Base-by-base conservation (phyloP, 768 basidiomycete species). In the Termitomyces sp. region DNA sequence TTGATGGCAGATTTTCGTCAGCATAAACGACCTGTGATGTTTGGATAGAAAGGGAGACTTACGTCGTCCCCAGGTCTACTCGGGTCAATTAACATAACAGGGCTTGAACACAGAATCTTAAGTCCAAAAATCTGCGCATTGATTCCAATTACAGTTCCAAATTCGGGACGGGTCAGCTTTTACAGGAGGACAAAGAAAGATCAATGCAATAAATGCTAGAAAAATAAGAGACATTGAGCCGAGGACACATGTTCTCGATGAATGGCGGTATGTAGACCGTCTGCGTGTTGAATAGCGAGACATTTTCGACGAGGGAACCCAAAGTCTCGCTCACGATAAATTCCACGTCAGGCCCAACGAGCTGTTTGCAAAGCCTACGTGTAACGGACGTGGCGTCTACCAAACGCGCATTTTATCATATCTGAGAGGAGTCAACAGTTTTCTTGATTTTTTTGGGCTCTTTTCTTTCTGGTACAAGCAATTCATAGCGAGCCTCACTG, bases 81-180 rank as follows among this genome's bases (percentile, higher is more conserved):
- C n/a, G 4, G 12, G 20, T 43, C 38, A 8, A 40, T 43, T 3
- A 9, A 9, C 10, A n/a, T 3, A 9, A n/a, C 40, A 30, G 24
- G 13, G 20, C 20, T 44, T 22, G 3, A 43, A 24, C 18, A 18
- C 24, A 53, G 40, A 13, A 43, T 12, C 5, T 6, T n/a, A 30
- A 64, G 3, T 32, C 38, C 26, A 16, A 65, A 62, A 10, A 6
- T 58, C 81, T 58, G 30, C 6, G 1, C 57, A 86, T 84, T 87
- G 61, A 90, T 89, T 72, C 88, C 92, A 66, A 94, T 92, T 32
- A 93, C 89, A 26, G 86, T 84, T 16, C 92, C 92, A 68, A 87
- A 89, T 76, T 71, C 62, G 72, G 74, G 66, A 74, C 75, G 20
- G 53, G 60, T 35, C 77, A 6, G 87, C 87, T 22, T 72, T 72